Evolutionary conservation across 192 early-diverging fungal species (phyloP).

Genomic region (Backusella morwellensis): DNA sequence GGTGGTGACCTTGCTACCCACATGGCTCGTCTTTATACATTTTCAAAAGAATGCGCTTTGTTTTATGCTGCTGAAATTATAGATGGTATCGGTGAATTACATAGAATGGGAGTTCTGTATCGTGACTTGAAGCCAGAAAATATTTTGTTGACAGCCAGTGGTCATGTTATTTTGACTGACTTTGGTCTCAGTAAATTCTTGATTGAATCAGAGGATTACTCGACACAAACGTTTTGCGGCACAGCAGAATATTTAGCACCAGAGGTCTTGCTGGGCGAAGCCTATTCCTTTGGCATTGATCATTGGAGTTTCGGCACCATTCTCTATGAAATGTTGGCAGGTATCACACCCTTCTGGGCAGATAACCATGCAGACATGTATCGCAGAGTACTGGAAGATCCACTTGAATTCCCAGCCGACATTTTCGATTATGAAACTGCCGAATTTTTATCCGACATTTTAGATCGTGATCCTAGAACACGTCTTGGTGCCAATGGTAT

Average conservation of each 20-base stretch:
- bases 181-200: slow-evolving; percentile 86
- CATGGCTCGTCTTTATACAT: slow-evolving; percentile 51
- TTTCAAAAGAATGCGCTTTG: slow-evolving; percentile 68
- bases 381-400: slow-evolving; percentile 51
- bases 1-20: slow-evolving; percentile 94
- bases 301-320: slow-evolving; percentile 90
- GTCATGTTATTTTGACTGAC: slow-evolving; percentile 87
- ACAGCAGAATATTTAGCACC: slow-evolving; percentile 83
- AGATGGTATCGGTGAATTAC: slow-evolving; percentile 83
- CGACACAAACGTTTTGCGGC: slow-evolving; percentile 68
- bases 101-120: slow-evolving; percentile 86
- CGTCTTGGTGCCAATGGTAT: slow-evolving; percentile 68
- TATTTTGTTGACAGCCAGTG: slow-evolving; percentile 65
- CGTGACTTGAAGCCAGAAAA: slow-evolving; percentile 81
- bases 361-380: slow-evolving; percentile 57
- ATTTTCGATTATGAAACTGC: slow-evolving; percentile 39
- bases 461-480: slow-evolving; percentile 52
- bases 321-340: slow-evolving; percentile 87
- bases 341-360: slow-evolving; percentile 59
- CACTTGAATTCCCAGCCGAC: slow-evolving; percentile 44
- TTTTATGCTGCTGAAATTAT: slow-evolving; percentile 92
- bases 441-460: slow-evolving; percentile 43
- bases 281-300: slow-evolving; percentile 77
- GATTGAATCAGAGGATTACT: slow-evolving; percentile 22
- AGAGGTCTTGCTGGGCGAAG: slow-evolving; percentile 54